Evolutionary conservation across 108 stramenopile genomes (phyloP).

Genomic region (Fistulifera solaris): DNA sequence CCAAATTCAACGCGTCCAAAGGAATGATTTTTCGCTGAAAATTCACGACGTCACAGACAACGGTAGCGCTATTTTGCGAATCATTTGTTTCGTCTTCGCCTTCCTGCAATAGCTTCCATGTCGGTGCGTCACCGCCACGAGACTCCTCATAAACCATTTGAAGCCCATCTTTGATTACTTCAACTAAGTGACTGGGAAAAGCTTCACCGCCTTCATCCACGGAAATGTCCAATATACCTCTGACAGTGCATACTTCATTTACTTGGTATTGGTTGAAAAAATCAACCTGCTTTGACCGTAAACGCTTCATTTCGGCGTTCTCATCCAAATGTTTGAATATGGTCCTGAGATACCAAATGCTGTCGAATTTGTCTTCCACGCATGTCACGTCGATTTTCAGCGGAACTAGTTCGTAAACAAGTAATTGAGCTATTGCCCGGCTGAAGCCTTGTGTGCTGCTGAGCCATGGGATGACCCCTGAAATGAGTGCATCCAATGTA

Average conservation of each 20-base stretch:
- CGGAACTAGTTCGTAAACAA: conserved; percentile 62
- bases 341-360: conserved; percentile 34
- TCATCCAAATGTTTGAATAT: conserved; percentile 62
- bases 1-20: conserved; percentile 70
- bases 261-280: conserved; percentile 70
- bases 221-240: conserved; percentile 55
- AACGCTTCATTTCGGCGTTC: conserved; percentile 69
- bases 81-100: conserved; percentile 7
- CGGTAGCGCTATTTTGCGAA: conserved; percentile 5
- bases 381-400: conserved; percentile 31
- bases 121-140: conserved; percentile 54
- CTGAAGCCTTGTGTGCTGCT: conserved; percentile 80
- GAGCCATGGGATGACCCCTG: conserved; percentile 73
- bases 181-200: conserved; percentile 54
- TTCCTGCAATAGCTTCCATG: conserved; percentile 68
- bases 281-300: conserved; percentile 55
- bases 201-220: conserved; percentile 81
- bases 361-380: not conserved
- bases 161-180: conserved; percentile 59
- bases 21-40: conserved; percentile 89
- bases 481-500: conserved; percentile 29
- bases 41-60: too few relatives aligned
- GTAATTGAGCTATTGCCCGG: conserved; percentile 74
- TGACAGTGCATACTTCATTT: conserved; percentile 51
- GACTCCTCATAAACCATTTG: conserved; percentile 60